These are phyloP conservation scores for Platismatia glauca DNA, from an alignment of 495 filamentous ascomycete species.

Conservation along the genomic window DNA sequence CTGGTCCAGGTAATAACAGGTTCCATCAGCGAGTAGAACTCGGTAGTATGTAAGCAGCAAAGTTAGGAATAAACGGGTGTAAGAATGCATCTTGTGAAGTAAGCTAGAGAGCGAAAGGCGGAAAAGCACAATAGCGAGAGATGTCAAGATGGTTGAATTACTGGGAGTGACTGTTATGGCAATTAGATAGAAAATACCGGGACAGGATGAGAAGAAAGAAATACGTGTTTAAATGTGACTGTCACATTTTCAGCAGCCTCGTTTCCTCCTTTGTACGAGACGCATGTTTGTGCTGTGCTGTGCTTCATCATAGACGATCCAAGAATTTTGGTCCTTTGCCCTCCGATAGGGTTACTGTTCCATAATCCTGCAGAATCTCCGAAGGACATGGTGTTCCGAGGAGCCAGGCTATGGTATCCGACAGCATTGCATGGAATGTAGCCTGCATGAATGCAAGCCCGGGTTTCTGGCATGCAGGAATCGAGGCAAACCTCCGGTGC, in stretches of 20 bases:
- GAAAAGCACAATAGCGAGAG: neutral
- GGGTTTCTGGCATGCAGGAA: neutral
- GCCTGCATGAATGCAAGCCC: neutral
- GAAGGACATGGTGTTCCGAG: too few species aligned
- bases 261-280: neutral
- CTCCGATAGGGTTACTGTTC: too few species aligned
- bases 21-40: neutral
- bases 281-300: neutral
- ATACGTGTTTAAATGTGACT: neutral
- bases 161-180: neutral
- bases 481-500: neutral
- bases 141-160: neutral
- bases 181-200: neutral
- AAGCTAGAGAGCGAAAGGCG: neutral
- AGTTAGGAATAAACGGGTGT: neutral
- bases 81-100: neutral
- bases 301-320: neutral
- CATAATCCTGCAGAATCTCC: too few species aligned
- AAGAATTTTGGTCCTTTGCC: neutral
- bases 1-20: slow-evolving; percentile 1
- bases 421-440: neutral
- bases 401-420: neutral
- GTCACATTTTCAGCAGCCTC: neutral
- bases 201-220: neutral
- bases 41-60: neutral